These are phyloP conservation scores for Coniochaeta sp. DNA, from an alignment of 2,329 filamentous ascomycete species.

Conservation along the genomic window DNA sequence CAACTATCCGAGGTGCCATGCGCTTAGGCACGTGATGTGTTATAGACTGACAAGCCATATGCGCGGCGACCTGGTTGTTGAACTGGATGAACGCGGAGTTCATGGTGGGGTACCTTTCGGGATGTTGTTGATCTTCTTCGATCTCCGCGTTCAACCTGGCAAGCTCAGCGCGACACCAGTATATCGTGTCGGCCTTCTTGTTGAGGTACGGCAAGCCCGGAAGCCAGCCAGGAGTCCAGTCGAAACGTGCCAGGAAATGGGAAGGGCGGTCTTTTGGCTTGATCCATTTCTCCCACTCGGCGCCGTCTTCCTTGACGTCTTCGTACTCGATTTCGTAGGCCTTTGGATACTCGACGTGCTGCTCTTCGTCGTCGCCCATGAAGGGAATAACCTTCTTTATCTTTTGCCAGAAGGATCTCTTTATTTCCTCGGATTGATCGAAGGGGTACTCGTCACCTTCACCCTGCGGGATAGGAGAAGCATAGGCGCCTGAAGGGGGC, in stretches of 20 bases:
- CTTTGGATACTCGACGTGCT: conserved; percentile 48
- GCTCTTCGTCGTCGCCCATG: conserved; percentile 33
- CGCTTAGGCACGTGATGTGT: conserved; percentile 88
- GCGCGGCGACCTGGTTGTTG: conserved; percentile 92
- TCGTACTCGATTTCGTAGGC: conserved; percentile 55
- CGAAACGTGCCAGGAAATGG: conserved; percentile 62
- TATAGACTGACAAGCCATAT: conserved; percentile 93
- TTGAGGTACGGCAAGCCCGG: conserved; percentile 71
- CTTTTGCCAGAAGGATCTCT: conserved; percentile 43
- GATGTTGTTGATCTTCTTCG: conserved; percentile 77
- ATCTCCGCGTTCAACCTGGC: conserved; percentile 88
- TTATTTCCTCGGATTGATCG: conserved; percentile 24
- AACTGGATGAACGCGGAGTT: conserved; percentile 98
- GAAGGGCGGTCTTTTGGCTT: conserved; percentile 77
- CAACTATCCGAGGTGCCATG: conserved; percentile 88
- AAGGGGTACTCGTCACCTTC: conserved; percentile 37
- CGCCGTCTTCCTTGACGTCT: conserved; percentile 55
- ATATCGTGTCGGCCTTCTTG: conserved; percentile 91
- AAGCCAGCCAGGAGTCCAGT: conserved; percentile 58
- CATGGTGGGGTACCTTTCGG: conserved; percentile 84
- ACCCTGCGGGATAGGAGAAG: conserved; percentile 54
- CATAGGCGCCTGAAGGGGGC: conserved; percentile 52
- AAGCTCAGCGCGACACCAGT: conserved; percentile 80
- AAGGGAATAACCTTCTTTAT: conserved; percentile 45
- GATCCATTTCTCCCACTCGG: conserved; percentile 77